Percentiles rank a stretch among this genome's conserved stretches.
Conservation (phyloP, 148 eudicot species). For the Camellia granthamiana region DNA sequence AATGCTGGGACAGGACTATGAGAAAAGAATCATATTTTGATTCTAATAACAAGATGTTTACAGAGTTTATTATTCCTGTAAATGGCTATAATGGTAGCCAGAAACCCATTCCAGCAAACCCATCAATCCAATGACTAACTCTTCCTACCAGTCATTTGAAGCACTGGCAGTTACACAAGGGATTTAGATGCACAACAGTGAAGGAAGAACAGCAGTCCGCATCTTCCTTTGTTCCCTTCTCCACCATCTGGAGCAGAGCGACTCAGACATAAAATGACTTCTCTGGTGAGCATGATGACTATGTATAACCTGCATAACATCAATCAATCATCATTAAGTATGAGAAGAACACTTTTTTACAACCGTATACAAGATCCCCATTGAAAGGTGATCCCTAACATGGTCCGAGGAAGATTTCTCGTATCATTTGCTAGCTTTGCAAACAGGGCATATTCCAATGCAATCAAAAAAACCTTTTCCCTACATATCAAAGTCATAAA, state of each 20-base stretch:
- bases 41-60: conserved; percentile 52
- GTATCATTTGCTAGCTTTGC: no score
- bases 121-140: conserved; percentile 27
- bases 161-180: conserved; percentile 36
- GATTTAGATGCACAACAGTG: conserved; percentile 39
- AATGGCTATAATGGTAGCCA: conserved; percentile 30
- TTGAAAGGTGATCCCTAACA: no score
- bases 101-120: conserved; percentile 63
- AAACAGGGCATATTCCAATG: no score
- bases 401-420: no score
- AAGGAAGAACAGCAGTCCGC: conserved; percentile 46
- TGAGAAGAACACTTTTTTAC: background rate
- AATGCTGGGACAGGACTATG: conserved; percentile 45
- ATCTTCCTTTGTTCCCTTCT: conserved; percentile 48
- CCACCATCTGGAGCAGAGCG: conserved; percentile 54
- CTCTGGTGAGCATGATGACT: conserved; percentile 78
- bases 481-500: no score
- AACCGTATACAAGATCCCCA: no score
- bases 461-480: no score
- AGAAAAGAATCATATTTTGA: conserved; percentile 84
- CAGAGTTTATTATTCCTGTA: conserved; percentile 25
- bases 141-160: conserved; percentile 44
- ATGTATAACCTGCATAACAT: conserved; percentile 59
- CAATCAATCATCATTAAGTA: background rate
- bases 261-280: conserved; percentile 49